Conservation (phyloP, 495 filamentous ascomycete species). For the Penicillium subrubescens region DNA sequence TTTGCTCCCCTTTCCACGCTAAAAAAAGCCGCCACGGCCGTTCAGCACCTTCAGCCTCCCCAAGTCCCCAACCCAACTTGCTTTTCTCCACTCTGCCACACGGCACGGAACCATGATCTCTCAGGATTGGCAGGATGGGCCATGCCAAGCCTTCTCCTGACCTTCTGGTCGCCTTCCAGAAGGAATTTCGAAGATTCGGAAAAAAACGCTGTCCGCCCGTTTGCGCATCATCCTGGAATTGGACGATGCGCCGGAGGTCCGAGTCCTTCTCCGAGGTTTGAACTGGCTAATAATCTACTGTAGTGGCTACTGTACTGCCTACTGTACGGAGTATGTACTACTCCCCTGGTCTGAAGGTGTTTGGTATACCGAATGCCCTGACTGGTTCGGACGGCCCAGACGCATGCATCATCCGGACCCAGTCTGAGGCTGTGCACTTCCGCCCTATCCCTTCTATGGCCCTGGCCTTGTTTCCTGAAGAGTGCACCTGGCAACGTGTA, state of each 20-base stretch:
- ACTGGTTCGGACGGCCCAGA: neutral
- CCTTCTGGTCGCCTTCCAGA: constrained; percentile 45
- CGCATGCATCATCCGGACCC: constrained; percentile 3
- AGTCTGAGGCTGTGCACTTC: constrained; percentile 12
- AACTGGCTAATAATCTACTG: neutral
- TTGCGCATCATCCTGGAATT: constrained; percentile 16
- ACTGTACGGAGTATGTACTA: too few species aligned
- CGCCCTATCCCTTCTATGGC: neutral
- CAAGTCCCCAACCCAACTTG: neutral
- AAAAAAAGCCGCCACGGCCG: constrained; percentile 14
- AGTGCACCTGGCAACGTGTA: neutral
- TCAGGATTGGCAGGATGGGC: constrained; percentile 22
- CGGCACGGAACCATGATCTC: constrained; percentile 22
- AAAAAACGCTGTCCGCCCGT: neutral
- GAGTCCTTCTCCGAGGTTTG: constrained; percentile 10
- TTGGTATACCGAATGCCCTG: neutral
- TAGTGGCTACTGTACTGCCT: neutral
- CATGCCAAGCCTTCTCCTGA: constrained; percentile 40
- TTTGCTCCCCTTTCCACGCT: constrained; percentile 13
- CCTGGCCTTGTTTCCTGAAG: neutral
- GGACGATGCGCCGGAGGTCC: constrained; percentile 21
- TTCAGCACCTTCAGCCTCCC: constrained; percentile 15
- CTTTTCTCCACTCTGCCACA: constrained; percentile 24
- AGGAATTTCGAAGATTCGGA: constrained; percentile 35
- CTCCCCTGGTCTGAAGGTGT: neutral